These are phyloP conservation scores for Glaciozyma antarctica DNA, from an alignment of 768 basidiomycete genomes.

Conservation along the genomic window DNA sequence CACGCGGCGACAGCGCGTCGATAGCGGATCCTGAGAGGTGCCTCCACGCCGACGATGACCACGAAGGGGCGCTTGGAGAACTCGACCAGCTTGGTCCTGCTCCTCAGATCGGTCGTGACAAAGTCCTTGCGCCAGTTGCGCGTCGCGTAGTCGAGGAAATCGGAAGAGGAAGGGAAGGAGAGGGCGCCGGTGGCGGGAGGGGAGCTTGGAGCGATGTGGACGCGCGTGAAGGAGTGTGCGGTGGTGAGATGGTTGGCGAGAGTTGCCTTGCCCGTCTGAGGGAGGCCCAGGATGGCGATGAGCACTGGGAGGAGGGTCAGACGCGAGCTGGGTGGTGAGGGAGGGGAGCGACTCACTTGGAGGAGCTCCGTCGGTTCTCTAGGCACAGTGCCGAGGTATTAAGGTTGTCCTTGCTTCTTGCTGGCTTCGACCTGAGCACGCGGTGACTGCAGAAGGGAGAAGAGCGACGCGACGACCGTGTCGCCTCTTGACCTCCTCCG, in stretches of 20 bases:
- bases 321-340: neutral
- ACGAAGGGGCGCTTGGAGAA: slow-evolving; percentile 86
- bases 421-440: no score
- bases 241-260: slow-evolving; percentile 38
- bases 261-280: slow-evolving; percentile 40
- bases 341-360: neutral
- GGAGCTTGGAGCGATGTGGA: slow-evolving; percentile 32
- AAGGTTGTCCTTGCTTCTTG: no score
- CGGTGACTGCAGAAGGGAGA: no score
- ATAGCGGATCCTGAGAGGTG: slow-evolving; percentile 64
- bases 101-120: slow-evolving; percentile 66
- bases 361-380: no score
- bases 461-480: no score
- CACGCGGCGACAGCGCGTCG: slow-evolving; percentile 46
- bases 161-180: slow-evolving; percentile 46
- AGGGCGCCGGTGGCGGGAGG: slow-evolving; percentile 4
- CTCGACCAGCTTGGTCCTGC: slow-evolving; percentile 50
- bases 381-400: no score
- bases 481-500: no score
- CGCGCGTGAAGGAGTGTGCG: slow-evolving; percentile 37
- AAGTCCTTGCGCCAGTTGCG: slow-evolving; percentile 67
- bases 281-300: slow-evolving; percentile 42
- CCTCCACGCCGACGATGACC: slow-evolving; percentile 71
- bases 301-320: slow-evolving; percentile 35
- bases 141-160: slow-evolving; percentile 66